phyloP scores from a whole-genome alignment of 371 early-diverging fungal species.

The Mortierella sp. region DNA sequence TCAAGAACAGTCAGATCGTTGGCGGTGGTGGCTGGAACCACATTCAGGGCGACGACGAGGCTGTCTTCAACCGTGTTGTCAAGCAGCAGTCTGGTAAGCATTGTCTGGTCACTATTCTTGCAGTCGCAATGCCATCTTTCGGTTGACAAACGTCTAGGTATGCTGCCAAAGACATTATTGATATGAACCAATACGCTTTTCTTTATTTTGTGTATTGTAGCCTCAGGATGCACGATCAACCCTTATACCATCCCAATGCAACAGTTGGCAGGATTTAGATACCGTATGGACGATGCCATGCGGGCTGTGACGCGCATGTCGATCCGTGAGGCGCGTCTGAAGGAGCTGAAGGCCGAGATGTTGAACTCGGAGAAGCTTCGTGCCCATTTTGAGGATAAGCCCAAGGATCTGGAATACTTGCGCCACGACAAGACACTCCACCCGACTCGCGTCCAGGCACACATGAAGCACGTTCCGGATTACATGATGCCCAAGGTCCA shows the following conservation, averaged over 20 bases:
- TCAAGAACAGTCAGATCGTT: slow-evolving; percentile 45
- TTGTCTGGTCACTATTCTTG: not conserved
- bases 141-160: too few relatives aligned
- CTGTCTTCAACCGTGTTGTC: slow-evolving; percentile 78
- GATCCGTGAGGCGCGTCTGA: slow-evolving; percentile 91
- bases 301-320: slow-evolving; percentile 81
- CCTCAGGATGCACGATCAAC: slow-evolving; percentile 69
- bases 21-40: slow-evolving; percentile 45
- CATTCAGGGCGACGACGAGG: slow-evolving; percentile 67
- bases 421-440: slow-evolving; percentile 93
- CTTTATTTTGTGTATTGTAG: slow-evolving; percentile 31
- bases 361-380: slow-evolving; percentile 94
- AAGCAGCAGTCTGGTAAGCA: slow-evolving; percentile 72
- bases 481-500: slow-evolving; percentile 87
- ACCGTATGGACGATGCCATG: slow-evolving; percentile 92
- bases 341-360: slow-evolving; percentile 94
- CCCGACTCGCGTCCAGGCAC: slow-evolving; percentile 82
- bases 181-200: not conserved
- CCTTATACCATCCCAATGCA: slow-evolving; percentile 91
- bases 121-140: not conserved
- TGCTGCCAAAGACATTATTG: too few relatives aligned
- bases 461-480: slow-evolving; percentile 93
- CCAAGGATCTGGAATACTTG: slow-evolving; percentile 91
- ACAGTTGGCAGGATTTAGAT: slow-evolving; percentile 91
- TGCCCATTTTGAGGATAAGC: slow-evolving; percentile 97